Conservation (phyloP, 495 filamentous ascomycete genomes). For the Lasiosphaeria ovina region DNA sequence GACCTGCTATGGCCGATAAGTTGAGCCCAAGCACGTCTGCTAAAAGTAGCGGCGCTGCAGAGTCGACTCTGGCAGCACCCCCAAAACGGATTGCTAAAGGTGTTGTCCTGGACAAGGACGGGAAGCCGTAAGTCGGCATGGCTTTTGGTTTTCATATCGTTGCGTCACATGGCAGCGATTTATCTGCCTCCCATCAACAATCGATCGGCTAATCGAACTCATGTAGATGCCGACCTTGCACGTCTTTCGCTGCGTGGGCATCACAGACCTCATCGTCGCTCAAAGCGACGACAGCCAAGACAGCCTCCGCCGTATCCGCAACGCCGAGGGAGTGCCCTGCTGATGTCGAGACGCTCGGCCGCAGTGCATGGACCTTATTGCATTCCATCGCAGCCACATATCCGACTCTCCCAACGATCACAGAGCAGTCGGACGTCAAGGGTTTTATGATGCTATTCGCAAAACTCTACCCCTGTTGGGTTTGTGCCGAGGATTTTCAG, state of each 20-base stretch:
- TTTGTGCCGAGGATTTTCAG: slow-evolving; percentile 90
- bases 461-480: slow-evolving; percentile 89
- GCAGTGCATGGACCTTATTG: slow-evolving; percentile 86
- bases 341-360: slow-evolving; percentile 81
- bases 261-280: slow-evolving; percentile 65
- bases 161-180: not conserved
- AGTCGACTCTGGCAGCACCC: slow-evolving; percentile 18
- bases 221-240: slow-evolving; percentile 84
- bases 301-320: slow-evolving; percentile 33
- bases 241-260: slow-evolving; percentile 58
- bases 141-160: not conserved
- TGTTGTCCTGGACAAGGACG: slow-evolving; percentile 84
- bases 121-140: slow-evolving; percentile 75
- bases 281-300: slow-evolving; percentile 30
- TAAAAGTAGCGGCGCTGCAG: not conserved
- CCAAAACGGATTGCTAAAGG: slow-evolving; percentile 65
- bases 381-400: slow-evolving; percentile 89
- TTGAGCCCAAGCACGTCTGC: too few relatives aligned
- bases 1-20: too few relatives aligned
- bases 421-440: slow-evolving; percentile 69
- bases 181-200: not conserved
- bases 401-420: slow-evolving; percentile 60
- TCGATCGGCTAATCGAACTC: slow-evolving; percentile 11
- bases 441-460: slow-evolving; percentile 79
- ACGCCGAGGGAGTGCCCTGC: slow-evolving; percentile 62